These are phyloP conservation scores for Xylaria venustula DNA, from an alignment of 495 filamentous ascomycete species.

Conservation along the genomic window DNA sequence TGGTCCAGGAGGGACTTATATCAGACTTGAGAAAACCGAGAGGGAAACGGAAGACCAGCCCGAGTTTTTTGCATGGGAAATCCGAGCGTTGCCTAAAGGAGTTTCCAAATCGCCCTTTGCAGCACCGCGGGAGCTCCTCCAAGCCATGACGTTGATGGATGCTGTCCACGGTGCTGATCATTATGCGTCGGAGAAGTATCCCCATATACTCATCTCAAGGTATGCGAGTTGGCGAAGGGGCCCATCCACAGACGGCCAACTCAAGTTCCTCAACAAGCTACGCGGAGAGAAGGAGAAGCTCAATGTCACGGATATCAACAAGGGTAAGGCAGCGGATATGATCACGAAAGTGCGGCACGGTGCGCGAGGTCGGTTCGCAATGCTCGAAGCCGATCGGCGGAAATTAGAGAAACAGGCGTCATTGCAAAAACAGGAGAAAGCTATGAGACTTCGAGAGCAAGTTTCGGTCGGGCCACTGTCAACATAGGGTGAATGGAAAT, in stretches of 20 bases:
- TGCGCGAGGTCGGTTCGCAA: conserved; percentile 65
- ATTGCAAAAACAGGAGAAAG: conserved; percentile 41
- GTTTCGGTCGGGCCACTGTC: conserved; percentile 69
- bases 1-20: conserved; percentile 50
- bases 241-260: conserved; percentile 66
- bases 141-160: conserved; percentile 57
- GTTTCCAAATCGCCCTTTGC: conserved; percentile 56
- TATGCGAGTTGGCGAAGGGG: conserved; percentile 63
- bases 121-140: conserved; percentile 63
- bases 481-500: conserved; percentile 10
- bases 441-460: conserved; percentile 44
- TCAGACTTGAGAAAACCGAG: conserved; percentile 58
- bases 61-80: conserved; percentile 37
- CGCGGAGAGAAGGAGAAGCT: conserved; percentile 56
- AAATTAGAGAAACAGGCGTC: conserved; percentile 40
- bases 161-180: conserved; percentile 83
- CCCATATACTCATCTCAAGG: conserved; percentile 55
- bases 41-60: conserved; percentile 19
- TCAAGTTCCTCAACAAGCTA: conserved; percentile 70
- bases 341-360: conserved; percentile 90
- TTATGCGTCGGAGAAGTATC: conserved; percentile 64
- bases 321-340: conserved; percentile 85
- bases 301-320: conserved; percentile 58
- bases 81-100: conserved; percentile 34
- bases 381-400: conserved; percentile 48